A percentile compares a stretch with the other conserved stretches of the same genome.
These are phyloP conservation scores for Cephalotrichum gorgonifer DNA, from an alignment of 2,329 filamentous ascomycete genomes.

Conservation along the genomic window DNA sequence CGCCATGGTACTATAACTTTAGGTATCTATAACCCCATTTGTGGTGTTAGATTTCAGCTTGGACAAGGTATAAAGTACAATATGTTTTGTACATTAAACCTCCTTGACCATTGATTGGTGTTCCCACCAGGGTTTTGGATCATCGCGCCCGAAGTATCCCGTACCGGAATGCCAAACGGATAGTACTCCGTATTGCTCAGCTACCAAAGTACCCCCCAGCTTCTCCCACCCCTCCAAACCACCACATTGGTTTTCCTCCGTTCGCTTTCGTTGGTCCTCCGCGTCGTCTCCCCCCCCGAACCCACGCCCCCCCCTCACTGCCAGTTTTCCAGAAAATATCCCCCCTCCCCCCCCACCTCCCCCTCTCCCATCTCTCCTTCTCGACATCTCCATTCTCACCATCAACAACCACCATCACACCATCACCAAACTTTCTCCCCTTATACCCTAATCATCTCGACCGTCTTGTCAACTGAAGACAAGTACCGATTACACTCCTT, in stretches of 20 bases:
- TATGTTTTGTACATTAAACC: neutral
- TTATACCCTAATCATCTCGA: conserved; percentile 1
- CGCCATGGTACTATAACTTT: neutral
- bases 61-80: neutral
- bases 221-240: conserved; percentile 6
- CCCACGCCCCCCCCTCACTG: conserved; percentile 3
- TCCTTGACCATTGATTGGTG: neutral
- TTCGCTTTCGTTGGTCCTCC: neutral
- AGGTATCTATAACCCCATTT: neutral
- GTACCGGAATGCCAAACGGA: conserved; percentile 5
- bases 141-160: conserved; percentile 4
- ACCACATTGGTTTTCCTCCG: conserved; percentile 6
- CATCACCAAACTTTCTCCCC: conserved; percentile 1
- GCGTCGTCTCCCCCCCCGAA: neutral
- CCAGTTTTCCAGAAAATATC: conserved; percentile 6
- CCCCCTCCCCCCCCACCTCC: conserved; percentile 1
- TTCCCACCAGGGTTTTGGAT: too few species aligned
- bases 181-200: conserved; percentile 1
- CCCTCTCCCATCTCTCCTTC: conserved; percentile 6
- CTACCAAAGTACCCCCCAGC: conserved; percentile 1
- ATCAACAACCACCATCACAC: conserved; percentile 1
- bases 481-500: conserved; percentile 4
- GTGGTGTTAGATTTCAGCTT: neutral
- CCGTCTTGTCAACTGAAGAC: conserved; percentile 5
- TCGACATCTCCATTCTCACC: conserved; percentile 3